Base-by-base conservation (phyloP, 2,329 filamentous ascomycete species). In the Teratosphaeria viscida region DNA sequence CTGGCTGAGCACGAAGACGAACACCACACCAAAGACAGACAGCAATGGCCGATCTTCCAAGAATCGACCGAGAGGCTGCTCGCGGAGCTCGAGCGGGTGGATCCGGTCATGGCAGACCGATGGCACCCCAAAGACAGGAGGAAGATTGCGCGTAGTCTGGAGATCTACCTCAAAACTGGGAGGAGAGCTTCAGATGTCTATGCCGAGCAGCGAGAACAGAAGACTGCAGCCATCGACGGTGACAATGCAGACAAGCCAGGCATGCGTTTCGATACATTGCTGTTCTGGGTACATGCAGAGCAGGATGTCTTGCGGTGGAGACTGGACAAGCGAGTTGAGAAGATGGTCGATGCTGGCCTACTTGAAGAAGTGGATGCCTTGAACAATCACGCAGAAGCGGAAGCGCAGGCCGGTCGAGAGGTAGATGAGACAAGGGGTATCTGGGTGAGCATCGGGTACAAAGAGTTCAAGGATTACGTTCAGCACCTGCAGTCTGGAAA, bases 361-460 rank as follows among this genome's bases (percentile, higher is more conserved):
- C 71, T 88, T n/a, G 70, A 78, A 1, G 87, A 90, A 73, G 84
- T 87, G 0, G 69, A 78, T 47, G 75, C 71, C 1, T 78, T 89
- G 66, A 76, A 77, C 12, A 69, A 74, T 1, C 80, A 81, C 61
- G 73, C 81, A 2, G 66, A 75, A 16, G 71, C 76, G 55, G 70
- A 75, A 0, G 68, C 76, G 1, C 26, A 54, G 4, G 23, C 55
- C 4, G 86, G 84, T 0, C 73, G 78, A 1, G 64, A 73, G 0
- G 74, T 94, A 1, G 90, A 97, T 69, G 81, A 84, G 64, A 88
- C 83, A 1, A 85, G 86, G 57, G 95, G 94, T 0, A 95, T 99
- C 52, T 99, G 92, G 91, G 88, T 95, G 57, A 94, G 92, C 1
- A 99, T 99, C 62, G 94, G 94, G 0, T 96, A 91, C 75, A 96